Evolutionary conservation across 2,329 filamentous ascomycete genomes (phyloP).

Genomic region (Shiraia sp.): DNA sequence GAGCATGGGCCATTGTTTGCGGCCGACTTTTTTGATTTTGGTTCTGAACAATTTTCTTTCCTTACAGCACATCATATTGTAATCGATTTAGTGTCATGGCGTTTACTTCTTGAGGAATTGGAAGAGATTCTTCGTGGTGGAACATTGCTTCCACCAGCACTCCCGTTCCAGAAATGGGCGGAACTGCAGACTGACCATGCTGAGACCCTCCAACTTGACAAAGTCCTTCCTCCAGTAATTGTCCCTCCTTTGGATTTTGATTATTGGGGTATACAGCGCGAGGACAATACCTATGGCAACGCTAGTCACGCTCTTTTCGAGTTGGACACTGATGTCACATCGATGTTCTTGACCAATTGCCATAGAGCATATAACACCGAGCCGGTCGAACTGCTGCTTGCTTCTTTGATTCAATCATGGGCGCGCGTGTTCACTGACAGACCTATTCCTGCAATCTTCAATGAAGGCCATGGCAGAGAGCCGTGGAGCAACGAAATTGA

Average conservation of each 20-base stretch:
- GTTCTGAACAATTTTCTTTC: conserved; percentile 35
- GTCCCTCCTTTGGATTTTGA: conserved; percentile 38
- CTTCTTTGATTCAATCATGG: conserved; percentile 61
- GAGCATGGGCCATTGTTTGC: conserved; percentile 34
- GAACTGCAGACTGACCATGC: conserved; percentile 43
- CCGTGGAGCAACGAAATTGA: conserved; percentile 52
- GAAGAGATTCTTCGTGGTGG: conserved; percentile 43
- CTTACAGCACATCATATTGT: conserved; percentile 44
- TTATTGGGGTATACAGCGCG: conserved; percentile 46
- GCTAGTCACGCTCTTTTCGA: conserved; percentile 38
- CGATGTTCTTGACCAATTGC: conserved; percentile 32
- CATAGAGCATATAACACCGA: conserved; percentile 57
- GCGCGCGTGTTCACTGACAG: conserved; percentile 59
- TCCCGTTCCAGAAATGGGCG: conserved; percentile 47
- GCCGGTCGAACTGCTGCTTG: conserved; percentile 59
- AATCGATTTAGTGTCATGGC: conserved; percentile 54
- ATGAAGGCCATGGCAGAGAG: conserved; percentile 44
- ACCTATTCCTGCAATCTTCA: conserved; percentile 55
- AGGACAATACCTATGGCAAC: conserved; percentile 45
- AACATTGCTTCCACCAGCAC: conserved; percentile 35
- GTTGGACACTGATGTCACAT: conserved; percentile 27
- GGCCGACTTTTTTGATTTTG: conserved; percentile 42
- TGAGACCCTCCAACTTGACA: conserved; percentile 19
- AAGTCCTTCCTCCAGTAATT: conserved; percentile 32
- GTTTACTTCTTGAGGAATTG: conserved; percentile 50